These are phyloP conservation scores for Elsinoe perseae DNA, from an alignment of 2,329 filamentous ascomycete species.

Conservation along the genomic window DNA sequence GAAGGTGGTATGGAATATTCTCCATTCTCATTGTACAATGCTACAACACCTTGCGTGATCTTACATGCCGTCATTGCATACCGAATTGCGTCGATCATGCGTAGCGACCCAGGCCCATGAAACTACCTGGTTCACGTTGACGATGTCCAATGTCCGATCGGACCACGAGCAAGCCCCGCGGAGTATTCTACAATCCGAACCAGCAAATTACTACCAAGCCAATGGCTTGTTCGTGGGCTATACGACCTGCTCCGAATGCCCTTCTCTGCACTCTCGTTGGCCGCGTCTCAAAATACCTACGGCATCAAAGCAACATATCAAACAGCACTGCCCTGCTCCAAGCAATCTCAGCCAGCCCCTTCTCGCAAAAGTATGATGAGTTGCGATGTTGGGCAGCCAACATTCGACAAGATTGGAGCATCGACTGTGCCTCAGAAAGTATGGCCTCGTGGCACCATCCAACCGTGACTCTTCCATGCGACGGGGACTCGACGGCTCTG, in stretches of 20 bases:
- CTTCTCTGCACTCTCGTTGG: too few species aligned
- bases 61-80: constrained; percentile 16
- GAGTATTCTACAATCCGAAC: too few species aligned
- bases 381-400: background rate
- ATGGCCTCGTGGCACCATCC: too few species aligned
- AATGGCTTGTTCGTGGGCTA: background rate
- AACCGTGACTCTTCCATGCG: too few species aligned
- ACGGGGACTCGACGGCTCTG: too few species aligned
- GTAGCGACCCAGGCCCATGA: background rate
- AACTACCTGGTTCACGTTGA: background rate
- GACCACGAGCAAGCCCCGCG: background rate
- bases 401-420: background rate
- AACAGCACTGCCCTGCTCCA: background rate
- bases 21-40: background rate
- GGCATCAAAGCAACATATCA: background rate
- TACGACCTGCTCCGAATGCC: background rate
- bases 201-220: background rate
- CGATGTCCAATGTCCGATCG: background rate
- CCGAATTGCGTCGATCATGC: too few species aligned
- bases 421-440: background rate
- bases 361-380: background rate
- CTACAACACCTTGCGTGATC: background rate
- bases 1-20: background rate
- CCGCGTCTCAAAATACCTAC: background rate
- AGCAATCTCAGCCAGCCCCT: background rate